These are phyloP conservation scores for Conticribra weissflogii DNA, from an alignment of 108 stramenopile genomes.

Conservation along the genomic window DNA sequence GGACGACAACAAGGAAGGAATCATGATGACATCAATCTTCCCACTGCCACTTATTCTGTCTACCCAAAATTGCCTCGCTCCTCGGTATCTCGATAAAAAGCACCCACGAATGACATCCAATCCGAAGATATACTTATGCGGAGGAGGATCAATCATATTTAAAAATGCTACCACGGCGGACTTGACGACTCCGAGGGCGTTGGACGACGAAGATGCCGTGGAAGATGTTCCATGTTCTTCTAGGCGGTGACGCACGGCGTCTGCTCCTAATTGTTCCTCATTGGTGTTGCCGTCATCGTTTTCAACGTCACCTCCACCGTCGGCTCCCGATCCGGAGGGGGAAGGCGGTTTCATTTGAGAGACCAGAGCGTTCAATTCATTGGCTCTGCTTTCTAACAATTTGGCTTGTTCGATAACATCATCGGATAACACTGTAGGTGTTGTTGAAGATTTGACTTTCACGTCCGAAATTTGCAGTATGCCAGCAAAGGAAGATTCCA, in stretches of 20 bases:
- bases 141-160: constrained; percentile 81
- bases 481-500: constrained; percentile 39
- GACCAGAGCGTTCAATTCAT: constrained; percentile 60
- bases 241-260: constrained; percentile 62
- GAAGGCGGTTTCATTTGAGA: constrained; percentile 53
- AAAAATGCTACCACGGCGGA: constrained; percentile 22
- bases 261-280: constrained; percentile 44
- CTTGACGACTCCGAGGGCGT: constrained; percentile 24
- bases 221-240: constrained; percentile 44
- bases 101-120: constrained; percentile 83
- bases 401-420: constrained; percentile 33
- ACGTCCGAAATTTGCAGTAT: constrained; percentile 17
- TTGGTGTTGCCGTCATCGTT: constrained; percentile 39
- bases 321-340: constrained; percentile 4
- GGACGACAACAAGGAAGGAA: constrained; percentile 72
- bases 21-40: constrained; percentile 71
- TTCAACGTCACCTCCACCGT: constrained; percentile 11
- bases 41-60: constrained; percentile 35
- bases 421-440: constrained; percentile 3
- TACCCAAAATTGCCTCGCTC: constrained; percentile 87
- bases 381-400: constrained; percentile 36
- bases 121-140: constrained; percentile 80
- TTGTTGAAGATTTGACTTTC: constrained; percentile 24
- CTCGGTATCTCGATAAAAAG: constrained; percentile 69
- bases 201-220: constrained; percentile 16